Evolutionary conservation across 176 grass and related monocot genomes (phyloP).

Genomic region (Musa troglodytarum): DNA sequence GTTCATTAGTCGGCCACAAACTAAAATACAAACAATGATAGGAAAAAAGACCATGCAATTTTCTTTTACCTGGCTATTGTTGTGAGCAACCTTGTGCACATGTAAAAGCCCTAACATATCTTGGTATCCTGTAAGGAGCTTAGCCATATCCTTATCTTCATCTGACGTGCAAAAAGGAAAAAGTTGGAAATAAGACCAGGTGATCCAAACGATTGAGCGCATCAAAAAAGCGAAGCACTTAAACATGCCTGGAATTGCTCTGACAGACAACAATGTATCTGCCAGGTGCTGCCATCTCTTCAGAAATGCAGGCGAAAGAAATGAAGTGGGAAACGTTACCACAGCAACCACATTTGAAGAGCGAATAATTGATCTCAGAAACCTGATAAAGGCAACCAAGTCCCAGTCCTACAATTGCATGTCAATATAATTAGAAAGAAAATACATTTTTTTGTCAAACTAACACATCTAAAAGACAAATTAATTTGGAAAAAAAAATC

Average conservation of each 20-base stretch:
- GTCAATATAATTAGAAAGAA: slow-evolving; percentile 7
- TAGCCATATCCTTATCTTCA: slow-evolving; percentile 82
- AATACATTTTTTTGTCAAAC: not conserved
- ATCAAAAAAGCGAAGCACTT: not conserved
- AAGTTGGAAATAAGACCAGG: not conserved
- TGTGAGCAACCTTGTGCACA: slow-evolving; percentile 84
- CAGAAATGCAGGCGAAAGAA: slow-evolving; percentile 54
- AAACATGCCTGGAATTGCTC: slow-evolving; percentile 63
- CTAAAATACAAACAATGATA: not conserved
- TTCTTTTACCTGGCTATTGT: slow-evolving; percentile 57
- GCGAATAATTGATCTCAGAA: slow-evolving; percentile 50
- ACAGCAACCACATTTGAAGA: slow-evolving; percentile 61
- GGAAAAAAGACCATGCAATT: not conserved
- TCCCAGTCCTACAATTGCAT: slow-evolving; percentile 66
- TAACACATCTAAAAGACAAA: not conserved
- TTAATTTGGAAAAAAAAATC: not conserved
- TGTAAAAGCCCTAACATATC: slow-evolving; percentile 92
- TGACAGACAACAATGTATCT: slow-evolving; percentile 80
- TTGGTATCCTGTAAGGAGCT: slow-evolving; percentile 79
- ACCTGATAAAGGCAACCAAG: slow-evolving; percentile 81
- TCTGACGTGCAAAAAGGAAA: slow-evolving; percentile 43
- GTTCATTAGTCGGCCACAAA: not conserved
- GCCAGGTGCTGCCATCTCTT: slow-evolving; percentile 96
- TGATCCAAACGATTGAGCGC: not conserved
- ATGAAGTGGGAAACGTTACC: slow-evolving; percentile 58